Evolutionary conservation across 1,139 yeast species (phyloP).

Genomic region (Taphrina communis): DNA sequence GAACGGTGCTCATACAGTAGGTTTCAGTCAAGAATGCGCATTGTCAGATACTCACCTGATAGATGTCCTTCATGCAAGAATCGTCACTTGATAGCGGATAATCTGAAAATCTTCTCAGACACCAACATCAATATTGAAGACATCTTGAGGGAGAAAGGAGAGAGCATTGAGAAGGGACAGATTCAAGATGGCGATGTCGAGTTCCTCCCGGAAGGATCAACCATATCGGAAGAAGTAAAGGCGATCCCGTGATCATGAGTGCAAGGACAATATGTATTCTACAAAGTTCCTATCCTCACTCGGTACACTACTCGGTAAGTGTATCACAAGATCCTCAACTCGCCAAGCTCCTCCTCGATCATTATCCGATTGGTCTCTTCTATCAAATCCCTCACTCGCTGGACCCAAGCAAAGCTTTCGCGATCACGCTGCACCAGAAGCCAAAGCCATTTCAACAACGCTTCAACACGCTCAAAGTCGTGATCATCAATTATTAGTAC

Average conservation of each 20-base stretch:
- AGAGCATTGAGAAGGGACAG: constrained; percentile 62
- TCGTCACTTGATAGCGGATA: constrained; percentile 92
- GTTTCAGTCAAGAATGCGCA: constrained; percentile 50
- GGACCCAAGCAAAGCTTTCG: constrained; percentile 14
- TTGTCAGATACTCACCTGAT: background rate
- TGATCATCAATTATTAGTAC: constrained; percentile 37
- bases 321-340: constrained; percentile 4
- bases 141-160: constrained; percentile 77
- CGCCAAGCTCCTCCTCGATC: constrained; percentile 9
- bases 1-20: constrained; percentile 88
- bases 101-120: constrained; percentile 82
- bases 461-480: constrained; percentile 44
- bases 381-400: constrained; percentile 1
- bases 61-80: constrained; percentile 58
- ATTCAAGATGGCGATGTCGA: constrained; percentile 42
- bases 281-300: no score
- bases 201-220: constrained; percentile 15
- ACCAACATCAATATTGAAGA: constrained; percentile 76
- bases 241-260: background rate
- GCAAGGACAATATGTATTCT: no score
- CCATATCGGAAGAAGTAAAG: background rate
- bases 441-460: constrained; percentile 41
- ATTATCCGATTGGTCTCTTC: constrained; percentile 5
- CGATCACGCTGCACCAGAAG: constrained; percentile 20
- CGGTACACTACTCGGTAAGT: background rate